These are phyloP conservation scores for Solanum habrochaites DNA, from an alignment of 257 asterid genomes.

Conservation along the genomic window DNA sequence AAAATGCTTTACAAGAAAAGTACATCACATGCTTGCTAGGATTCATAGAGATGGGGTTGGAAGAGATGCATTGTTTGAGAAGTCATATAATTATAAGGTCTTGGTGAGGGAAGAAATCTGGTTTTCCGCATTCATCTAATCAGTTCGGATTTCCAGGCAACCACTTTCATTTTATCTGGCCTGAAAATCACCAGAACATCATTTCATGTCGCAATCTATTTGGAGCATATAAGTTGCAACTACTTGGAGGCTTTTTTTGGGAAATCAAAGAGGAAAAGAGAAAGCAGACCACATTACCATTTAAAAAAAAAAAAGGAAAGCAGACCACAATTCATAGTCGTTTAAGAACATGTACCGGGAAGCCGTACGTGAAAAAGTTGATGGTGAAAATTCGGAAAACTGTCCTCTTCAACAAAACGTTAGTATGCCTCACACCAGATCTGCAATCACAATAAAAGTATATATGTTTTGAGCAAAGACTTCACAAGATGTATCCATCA, in stretches of 20 bases:
- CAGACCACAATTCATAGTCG: conserved; percentile 3
- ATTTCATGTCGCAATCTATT: neutral
- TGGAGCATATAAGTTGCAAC: neutral
- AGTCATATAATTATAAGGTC: neutral
- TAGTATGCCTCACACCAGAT: conserved; percentile 96
- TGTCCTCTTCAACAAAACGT: conserved; percentile 69
- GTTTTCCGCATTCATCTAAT: neutral
- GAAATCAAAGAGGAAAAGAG: neutral
- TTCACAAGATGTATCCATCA: neutral
- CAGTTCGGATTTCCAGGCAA: neutral
- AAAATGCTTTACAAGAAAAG: neutral
- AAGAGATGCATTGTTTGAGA: neutral
- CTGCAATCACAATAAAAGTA: conserved; percentile 20
- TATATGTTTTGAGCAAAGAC: neutral
- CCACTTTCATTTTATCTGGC: neutral
- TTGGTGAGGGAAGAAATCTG: neutral
- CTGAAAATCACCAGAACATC: neutral
- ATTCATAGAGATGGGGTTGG: neutral
- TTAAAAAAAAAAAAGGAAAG: neutral
- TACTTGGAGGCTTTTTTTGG: neutral
- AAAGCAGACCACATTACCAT: neutral
- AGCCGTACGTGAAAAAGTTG: conserved; percentile 98
- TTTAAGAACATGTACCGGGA: conserved; percentile 59
- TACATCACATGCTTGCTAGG: neutral
- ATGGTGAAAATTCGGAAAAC: conserved; percentile 84